These are phyloP conservation scores for Polysphondylium violaceum DNA, from an alignment of 78 protist species.

Conservation along the genomic window DNA sequence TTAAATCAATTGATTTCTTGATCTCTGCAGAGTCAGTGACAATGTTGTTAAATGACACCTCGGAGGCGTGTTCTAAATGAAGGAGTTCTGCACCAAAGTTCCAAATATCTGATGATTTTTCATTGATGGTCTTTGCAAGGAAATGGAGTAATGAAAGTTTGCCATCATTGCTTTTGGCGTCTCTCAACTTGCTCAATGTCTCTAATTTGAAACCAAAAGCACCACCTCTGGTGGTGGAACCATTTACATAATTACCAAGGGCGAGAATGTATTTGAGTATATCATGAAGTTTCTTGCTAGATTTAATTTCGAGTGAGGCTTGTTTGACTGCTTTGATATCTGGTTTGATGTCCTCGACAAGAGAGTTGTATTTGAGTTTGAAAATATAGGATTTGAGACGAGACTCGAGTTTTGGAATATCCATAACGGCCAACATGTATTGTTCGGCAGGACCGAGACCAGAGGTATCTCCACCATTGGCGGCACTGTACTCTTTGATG, in stretches of 20 bases:
- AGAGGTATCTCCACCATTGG: conserved; percentile 35
- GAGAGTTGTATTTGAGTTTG: conserved; percentile 6
- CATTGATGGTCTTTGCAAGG: conserved; percentile 37
- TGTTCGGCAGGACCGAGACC: conserved; percentile 56
- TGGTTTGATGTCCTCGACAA: conserved; percentile 50
- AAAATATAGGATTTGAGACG: conserved; percentile 25
- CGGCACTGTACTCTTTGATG: conserved; percentile 13
- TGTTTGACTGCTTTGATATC: conserved; percentile 34
- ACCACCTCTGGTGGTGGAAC: conserved; percentile 75
- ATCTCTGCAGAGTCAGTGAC: conserved; percentile 18
- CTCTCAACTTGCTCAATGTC: conserved; percentile 56
- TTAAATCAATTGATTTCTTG: conserved; percentile 42
- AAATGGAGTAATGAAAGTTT: conserved; percentile 50
- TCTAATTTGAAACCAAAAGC: conserved; percentile 81
- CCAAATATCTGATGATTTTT: conserved; percentile 31
- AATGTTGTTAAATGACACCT: conserved; percentile 28
- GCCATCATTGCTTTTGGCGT: conserved; percentile 63
- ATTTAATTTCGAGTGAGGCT: conserved; percentile 9
- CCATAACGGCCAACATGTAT: conserved; percentile 40
- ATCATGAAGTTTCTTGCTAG: background rate
- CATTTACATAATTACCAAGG: conserved; percentile 74
- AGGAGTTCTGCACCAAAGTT: conserved; percentile 9
- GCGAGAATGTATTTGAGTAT: conserved; percentile 43
- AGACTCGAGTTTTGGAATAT: conserved; percentile 42
- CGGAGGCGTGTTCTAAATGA: conserved; percentile 59